These are phyloP conservation scores for Moniliella sp. DNA, from an alignment of 1,284 basidiomycete species.

Conservation along the genomic window DNA sequence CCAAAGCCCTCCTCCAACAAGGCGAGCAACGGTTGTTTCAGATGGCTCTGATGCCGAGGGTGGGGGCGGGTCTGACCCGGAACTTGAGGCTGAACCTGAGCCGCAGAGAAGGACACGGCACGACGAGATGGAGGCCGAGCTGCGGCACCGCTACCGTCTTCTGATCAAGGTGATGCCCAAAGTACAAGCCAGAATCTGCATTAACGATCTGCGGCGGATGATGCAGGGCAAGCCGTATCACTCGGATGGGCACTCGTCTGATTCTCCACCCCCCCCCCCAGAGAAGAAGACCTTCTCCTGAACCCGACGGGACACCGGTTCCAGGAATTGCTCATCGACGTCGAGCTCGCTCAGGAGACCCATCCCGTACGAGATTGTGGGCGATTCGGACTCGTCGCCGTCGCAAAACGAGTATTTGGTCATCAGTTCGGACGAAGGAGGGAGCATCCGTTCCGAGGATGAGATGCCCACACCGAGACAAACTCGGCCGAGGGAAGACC, in stretches of 20 bases:
- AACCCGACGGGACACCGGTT: neutral
- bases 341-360: neutral
- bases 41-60: no score
- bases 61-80: no score
- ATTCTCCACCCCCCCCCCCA: slow-evolving; percentile 7
- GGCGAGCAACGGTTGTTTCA: no score
- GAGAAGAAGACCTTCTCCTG: no score
- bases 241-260: slow-evolving; percentile 11
- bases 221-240: slow-evolving; percentile 23
- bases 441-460: neutral
- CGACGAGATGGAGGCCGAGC: no score
- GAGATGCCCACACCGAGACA: neutral
- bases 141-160: no score
- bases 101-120: no score
- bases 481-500: neutral
- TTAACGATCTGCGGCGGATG: slow-evolving; percentile 27
- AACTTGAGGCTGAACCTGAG: no score
- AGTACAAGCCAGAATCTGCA: slow-evolving; percentile 21
- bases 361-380: neutral
- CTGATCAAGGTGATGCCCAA: slow-evolving; percentile 29
- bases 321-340: neutral
- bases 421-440: neutral
- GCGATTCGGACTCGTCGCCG: neutral
- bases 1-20: no score
- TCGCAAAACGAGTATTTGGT: no score